Conservation (phyloP, 768 basidiomycete genomes). For the Amanita subjunquillea region DNA sequence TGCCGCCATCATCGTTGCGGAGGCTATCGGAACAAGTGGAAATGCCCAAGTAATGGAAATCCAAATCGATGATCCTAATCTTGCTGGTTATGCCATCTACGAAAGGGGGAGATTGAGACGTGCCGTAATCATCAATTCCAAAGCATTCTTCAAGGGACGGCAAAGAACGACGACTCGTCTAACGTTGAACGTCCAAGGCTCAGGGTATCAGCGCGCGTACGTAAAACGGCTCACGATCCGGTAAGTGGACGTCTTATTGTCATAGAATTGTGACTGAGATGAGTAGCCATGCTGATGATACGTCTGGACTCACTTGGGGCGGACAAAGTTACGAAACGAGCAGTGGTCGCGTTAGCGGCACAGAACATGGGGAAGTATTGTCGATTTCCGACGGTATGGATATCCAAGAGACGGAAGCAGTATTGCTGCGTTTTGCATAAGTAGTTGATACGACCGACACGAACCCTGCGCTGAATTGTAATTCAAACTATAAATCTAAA, state of each 20-base stretch:
- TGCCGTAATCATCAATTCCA: conserved; percentile 49
- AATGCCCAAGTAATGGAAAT: conserved; percentile 36
- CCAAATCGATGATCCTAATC: conserved; percentile 28
- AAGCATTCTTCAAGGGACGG: conserved; percentile 32
- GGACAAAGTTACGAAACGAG: conserved; percentile 48
- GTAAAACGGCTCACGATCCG: conserved; percentile 40
- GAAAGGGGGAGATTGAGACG: conserved; percentile 32
- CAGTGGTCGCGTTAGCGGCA: conserved; percentile 30
- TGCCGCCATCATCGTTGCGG: conserved; percentile 47
- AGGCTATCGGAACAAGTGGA: conserved; percentile 42
- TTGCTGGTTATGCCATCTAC: conserved; percentile 57
- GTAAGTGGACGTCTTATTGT: conserved; percentile 18
- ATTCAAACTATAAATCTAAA: no score
- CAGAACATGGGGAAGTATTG: conserved; percentile 16
- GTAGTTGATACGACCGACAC: no score
- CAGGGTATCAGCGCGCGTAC: conserved; percentile 18
- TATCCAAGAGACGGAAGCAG: conserved; percentile 36
- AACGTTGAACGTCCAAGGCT: conserved; percentile 19
- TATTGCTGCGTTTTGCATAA: conserved; percentile 27
- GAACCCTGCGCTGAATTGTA: no score
- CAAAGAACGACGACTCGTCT: conserved; percentile 32
- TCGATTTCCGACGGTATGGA: conserved; percentile 27
- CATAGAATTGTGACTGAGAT: background rate
- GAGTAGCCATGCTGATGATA: conserved; percentile 37
- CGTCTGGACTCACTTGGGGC: conserved; percentile 42